These are phyloP conservation scores for Pseudozyma flocculosa DNA, from an alignment of 1,284 basidiomycete species.

Conservation along the genomic window DNA sequence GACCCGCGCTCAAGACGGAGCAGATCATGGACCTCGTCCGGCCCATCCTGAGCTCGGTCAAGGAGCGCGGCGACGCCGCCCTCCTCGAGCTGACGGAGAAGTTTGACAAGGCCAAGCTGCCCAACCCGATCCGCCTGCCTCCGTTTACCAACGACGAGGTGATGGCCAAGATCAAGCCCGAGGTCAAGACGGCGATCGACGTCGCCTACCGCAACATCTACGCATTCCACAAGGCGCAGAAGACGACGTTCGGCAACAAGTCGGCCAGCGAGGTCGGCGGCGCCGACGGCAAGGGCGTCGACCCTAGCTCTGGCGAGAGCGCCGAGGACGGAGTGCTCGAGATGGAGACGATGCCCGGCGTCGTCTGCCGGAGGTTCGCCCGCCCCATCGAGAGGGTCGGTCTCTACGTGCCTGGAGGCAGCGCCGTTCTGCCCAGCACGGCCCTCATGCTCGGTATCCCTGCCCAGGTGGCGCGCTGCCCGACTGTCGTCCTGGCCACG, in stretches of 20 bases:
- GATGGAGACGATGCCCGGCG: slow-evolving; percentile 97
- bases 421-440: slow-evolving; percentile 91
- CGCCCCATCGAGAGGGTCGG: slow-evolving; percentile 92
- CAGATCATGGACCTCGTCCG: slow-evolving; percentile 94
- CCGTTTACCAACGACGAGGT: slow-evolving; percentile 62
- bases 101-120: slow-evolving; percentile 78
- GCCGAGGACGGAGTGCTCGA: slow-evolving; percentile 66
- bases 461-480: slow-evolving; percentile 94
- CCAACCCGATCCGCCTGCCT: slow-evolving; percentile 59
- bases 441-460: slow-evolving; percentile 98
- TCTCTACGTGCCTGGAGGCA: slow-evolving; percentile 95
- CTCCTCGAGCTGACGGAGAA: slow-evolving; percentile 87
- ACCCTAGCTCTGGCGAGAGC: slow-evolving; percentile 60
- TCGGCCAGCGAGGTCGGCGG: slow-evolving; percentile 59
- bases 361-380: slow-evolving; percentile 71
- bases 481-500: slow-evolving; percentile 88
- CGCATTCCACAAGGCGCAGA: slow-evolving; percentile 57
- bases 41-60: slow-evolving; percentile 89
- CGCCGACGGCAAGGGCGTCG: slow-evolving; percentile 5
- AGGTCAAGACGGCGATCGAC: slow-evolving; percentile 79
- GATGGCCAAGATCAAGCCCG: slow-evolving; percentile 47
- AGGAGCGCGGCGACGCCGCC: slow-evolving; percentile 79
- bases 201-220: slow-evolving; percentile 87
- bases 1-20: slow-evolving; percentile 86
- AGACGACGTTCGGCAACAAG: slow-evolving; percentile 60